phyloP scores from a whole-genome alignment of 176 grass and related monocot species.

The Cocos nucifera region DNA sequence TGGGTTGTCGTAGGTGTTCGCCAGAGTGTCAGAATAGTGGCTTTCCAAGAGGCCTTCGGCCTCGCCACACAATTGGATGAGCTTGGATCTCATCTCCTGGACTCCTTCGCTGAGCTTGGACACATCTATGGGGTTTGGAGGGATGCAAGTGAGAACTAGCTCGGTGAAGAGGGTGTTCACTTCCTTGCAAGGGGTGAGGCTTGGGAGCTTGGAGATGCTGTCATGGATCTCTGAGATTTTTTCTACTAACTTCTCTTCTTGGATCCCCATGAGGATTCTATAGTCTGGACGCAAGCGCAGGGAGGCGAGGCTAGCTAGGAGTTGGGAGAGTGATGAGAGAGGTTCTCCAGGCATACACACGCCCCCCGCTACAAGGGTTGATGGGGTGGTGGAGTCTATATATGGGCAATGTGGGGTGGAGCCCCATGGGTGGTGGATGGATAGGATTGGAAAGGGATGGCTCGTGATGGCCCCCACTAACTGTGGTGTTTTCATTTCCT shows the following conservation, averaged over 20 bases:
- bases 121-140: slow-evolving; percentile 42
- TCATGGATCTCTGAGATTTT: slow-evolving; percentile 44
- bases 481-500: too few relatives aligned
- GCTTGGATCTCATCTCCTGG: slow-evolving; percentile 52
- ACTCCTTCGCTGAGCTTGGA: slow-evolving; percentile 28
- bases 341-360: too few relatives aligned
- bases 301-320: too few relatives aligned
- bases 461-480: too few relatives aligned
- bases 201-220: slow-evolving; percentile 36
- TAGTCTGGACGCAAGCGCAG: too few relatives aligned
- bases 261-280: slow-evolving; percentile 20
- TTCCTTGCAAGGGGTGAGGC: slow-evolving; percentile 46
- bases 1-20: slow-evolving; percentile 43
- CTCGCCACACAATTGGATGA: slow-evolving; percentile 47
- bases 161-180: slow-evolving; percentile 83
- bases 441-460: too few relatives aligned
- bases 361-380: too few relatives aligned
- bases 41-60: slow-evolving; percentile 71
- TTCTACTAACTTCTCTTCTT: slow-evolving; percentile 28
- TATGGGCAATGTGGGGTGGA: too few relatives aligned
- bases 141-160: slow-evolving; percentile 63
- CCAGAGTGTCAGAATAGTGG: slow-evolving; percentile 75
- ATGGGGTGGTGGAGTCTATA: too few relatives aligned
- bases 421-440: too few relatives aligned
- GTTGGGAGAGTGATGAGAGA: too few relatives aligned